These are phyloP conservation scores for Bromus sterilis DNA, from an alignment of 176 grass and related monocot genomes.

Conservation along the genomic window DNA sequence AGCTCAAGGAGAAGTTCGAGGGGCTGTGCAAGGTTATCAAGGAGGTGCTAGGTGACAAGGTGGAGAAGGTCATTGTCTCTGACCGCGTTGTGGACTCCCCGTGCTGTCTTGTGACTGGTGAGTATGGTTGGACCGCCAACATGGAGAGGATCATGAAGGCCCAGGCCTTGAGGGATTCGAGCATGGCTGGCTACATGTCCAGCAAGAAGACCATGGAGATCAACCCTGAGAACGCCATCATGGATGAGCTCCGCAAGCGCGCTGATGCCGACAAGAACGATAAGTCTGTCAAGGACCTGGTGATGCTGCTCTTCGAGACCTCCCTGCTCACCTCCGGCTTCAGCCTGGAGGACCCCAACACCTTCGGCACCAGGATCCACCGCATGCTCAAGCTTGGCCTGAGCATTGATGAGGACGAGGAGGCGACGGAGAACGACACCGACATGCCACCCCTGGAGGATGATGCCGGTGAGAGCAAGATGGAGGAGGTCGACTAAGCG, in stretches of 20 bases:
- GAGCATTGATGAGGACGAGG: slow-evolving; percentile 76
- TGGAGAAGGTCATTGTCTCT: slow-evolving; percentile 74
- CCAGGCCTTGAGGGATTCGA: slow-evolving; percentile 71
- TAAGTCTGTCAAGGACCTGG: slow-evolving; percentile 85
- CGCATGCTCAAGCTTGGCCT: slow-evolving; percentile 93
- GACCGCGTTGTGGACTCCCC: slow-evolving; percentile 88
- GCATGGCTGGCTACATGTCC: slow-evolving; percentile 81
- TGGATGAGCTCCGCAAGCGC: slow-evolving; percentile 75
- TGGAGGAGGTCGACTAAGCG: slow-evolving; percentile 95
- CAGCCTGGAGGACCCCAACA: slow-evolving; percentile 87
- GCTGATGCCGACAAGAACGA: slow-evolving; percentile 82
- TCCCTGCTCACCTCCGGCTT: slow-evolving; percentile 83
- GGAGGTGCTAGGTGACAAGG: slow-evolving; percentile 81
- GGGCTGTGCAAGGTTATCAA: slow-evolving; percentile 90
- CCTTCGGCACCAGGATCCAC: slow-evolving; percentile 78
- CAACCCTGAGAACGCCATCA: slow-evolving; percentile 88
- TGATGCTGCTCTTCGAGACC: slow-evolving; percentile 75
- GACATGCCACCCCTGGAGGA: slow-evolving; percentile 90
- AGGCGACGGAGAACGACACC: slow-evolving; percentile 33
- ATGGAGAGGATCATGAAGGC: slow-evolving; percentile 99
- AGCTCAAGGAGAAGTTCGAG: slow-evolving; percentile 84
- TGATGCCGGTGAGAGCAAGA: slow-evolving; percentile 85
- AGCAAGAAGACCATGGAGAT: slow-evolving; percentile 97
- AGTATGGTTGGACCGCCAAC: slow-evolving; percentile 86
- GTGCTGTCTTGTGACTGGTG: slow-evolving; percentile 82